Conservation (phyloP, 2,329 filamentous ascomycete species). For the Ophiobolus disseminans region DNA sequence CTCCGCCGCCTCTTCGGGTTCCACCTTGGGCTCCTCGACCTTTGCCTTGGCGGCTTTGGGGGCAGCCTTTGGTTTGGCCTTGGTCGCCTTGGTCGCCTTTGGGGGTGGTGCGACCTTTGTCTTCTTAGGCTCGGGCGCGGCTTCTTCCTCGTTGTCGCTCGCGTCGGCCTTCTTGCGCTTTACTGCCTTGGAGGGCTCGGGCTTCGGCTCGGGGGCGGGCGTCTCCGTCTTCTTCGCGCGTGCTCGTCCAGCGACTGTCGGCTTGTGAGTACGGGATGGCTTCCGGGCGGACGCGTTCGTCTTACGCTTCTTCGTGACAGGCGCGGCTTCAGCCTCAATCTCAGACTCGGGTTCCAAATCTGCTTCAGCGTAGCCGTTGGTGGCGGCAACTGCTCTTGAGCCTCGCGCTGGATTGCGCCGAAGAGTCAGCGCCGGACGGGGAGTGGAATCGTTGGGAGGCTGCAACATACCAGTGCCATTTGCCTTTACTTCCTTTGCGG, state of each 20-base stretch:
- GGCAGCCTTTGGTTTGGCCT: constrained; percentile 19
- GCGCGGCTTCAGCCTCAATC: constrained; percentile 2
- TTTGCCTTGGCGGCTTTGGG: constrained; percentile 17
- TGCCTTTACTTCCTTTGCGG: constrained; percentile 34
- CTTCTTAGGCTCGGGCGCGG: constrained; percentile 34
- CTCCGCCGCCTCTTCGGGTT: constrained; percentile 10
- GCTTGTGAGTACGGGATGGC: constrained; percentile 17
- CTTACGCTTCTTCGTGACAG: constrained; percentile 6
- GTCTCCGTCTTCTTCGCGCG: constrained; percentile 31
- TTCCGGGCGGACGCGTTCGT: constrained; percentile 14
- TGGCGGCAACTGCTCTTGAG: constrained; percentile 26
- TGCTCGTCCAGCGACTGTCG: constrained; percentile 18
- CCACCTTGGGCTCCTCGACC: constrained; percentile 23
- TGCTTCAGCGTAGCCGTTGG: constrained; percentile 13
- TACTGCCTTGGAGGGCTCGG: constrained; percentile 21
- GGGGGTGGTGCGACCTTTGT: constrained; percentile 26
- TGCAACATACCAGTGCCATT: constrained; percentile 43
- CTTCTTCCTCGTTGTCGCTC: constrained; percentile 25
- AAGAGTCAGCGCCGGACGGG: constrained; percentile 23
- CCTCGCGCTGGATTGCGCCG: constrained; percentile 29
- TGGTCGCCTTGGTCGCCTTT: constrained; percentile 18
- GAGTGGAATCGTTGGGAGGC: constrained; percentile 13
- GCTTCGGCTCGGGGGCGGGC: constrained; percentile 23
- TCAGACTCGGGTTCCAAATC: constrained; percentile 1
- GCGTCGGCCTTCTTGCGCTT: constrained; percentile 45